A percentile compares a stretch with the other conserved stretches of the same genome.
Conservation (phyloP, 2,329 filamentous ascomycete genomes). For the Ophiocordyceps robertsii region DNA sequence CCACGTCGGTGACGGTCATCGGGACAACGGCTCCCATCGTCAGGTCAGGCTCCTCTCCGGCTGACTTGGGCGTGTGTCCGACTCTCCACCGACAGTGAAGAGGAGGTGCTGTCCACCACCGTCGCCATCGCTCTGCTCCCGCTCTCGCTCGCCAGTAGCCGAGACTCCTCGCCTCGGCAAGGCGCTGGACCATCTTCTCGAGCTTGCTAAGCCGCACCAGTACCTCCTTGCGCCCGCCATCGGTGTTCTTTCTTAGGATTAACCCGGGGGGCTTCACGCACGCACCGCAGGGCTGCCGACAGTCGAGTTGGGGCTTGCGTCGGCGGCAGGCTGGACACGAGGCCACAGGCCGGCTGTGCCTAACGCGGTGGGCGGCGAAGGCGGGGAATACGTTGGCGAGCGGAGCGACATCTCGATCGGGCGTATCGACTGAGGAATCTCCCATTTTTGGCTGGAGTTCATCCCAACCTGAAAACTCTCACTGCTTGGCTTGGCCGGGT, state of each 20-base stretch:
- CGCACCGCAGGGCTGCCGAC: slow-evolving; percentile 24
- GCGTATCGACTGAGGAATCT: background rate
- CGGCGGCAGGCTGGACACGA: slow-evolving; percentile 27
- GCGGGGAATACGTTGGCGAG: slow-evolving; percentile 24
- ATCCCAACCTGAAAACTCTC: too few relatives aligned
- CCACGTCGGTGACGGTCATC: slow-evolving; percentile 17
- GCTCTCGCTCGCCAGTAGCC: background rate
- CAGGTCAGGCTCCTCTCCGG: slow-evolving; percentile 14
- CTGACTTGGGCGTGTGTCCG: slow-evolving; percentile 1
- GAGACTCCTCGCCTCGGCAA: slow-evolving; percentile 9
- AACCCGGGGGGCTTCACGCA: slow-evolving; percentile 26
- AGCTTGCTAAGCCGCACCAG: slow-evolving; percentile 25
- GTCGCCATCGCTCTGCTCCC: slow-evolving; percentile 11
- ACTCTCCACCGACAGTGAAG: background rate
- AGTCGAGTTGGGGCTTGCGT: slow-evolving; percentile 29
- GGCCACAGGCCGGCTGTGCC: slow-evolving; percentile 25
- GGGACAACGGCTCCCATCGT: slow-evolving; percentile 14
- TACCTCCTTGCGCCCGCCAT: slow-evolving; percentile 16
- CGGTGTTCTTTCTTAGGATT: too few relatives aligned
- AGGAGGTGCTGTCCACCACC: slow-evolving; percentile 28
- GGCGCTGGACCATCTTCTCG: slow-evolving; percentile 25
- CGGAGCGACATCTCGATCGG: slow-evolving; percentile 3
- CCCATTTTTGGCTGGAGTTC: too few relatives aligned
- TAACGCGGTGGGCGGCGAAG: slow-evolving; percentile 17
- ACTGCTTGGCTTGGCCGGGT: too few relatives aligned